Evolutionary conservation across 805 yeast species (phyloP).

Genomic region (Sugiyamaella marilandica): DNA sequence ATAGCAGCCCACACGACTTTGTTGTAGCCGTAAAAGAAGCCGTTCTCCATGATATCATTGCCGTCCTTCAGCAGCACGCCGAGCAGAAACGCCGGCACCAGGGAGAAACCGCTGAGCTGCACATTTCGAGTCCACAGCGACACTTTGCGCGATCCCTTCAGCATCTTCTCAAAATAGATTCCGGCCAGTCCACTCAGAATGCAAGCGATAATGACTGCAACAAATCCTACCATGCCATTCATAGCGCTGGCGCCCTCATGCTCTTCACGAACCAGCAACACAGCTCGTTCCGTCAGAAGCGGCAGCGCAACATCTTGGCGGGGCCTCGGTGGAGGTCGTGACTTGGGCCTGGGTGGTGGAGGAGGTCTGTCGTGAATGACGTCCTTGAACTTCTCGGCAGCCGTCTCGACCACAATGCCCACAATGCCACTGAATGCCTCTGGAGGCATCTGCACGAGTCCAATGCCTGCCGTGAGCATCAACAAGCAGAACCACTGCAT

Average conservation of each 20-base stretch:
- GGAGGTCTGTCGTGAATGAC: not conserved
- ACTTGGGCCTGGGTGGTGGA: slow-evolving; percentile 1
- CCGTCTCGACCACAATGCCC: slow-evolving; percentile 11
- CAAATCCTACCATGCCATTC: slow-evolving; percentile 31
- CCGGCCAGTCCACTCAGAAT: slow-evolving; percentile 39
- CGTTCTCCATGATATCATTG: slow-evolving; percentile 29
- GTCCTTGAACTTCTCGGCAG: slow-evolving; percentile 1
- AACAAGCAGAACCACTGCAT: slow-evolving; percentile 37
- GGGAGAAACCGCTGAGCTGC: slow-evolving; percentile 37
- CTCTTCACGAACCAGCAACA: slow-evolving; percentile 5
- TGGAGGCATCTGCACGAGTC: slow-evolving; percentile 37
- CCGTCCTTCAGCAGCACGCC: slow-evolving; percentile 37
- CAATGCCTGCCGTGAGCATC: slow-evolving; percentile 37
- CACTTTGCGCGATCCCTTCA: slow-evolving; percentile 35
- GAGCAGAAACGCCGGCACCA: slow-evolving; percentile 37
- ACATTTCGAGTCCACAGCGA: slow-evolving; percentile 39
- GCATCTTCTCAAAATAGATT: slow-evolving; percentile 40
- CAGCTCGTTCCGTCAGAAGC: not conserved
- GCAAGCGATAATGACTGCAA: slow-evolving; percentile 37
- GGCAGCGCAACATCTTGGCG: no score
- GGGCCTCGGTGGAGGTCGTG: not conserved
- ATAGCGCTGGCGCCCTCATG: slow-evolving; percentile 15
- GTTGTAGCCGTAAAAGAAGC: slow-evolving; percentile 39
- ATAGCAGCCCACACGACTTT: slow-evolving; percentile 36
- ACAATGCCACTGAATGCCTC: slow-evolving; percentile 22